Conservation (phyloP, 306 rosid species). For the Quercus glauca region DNA sequence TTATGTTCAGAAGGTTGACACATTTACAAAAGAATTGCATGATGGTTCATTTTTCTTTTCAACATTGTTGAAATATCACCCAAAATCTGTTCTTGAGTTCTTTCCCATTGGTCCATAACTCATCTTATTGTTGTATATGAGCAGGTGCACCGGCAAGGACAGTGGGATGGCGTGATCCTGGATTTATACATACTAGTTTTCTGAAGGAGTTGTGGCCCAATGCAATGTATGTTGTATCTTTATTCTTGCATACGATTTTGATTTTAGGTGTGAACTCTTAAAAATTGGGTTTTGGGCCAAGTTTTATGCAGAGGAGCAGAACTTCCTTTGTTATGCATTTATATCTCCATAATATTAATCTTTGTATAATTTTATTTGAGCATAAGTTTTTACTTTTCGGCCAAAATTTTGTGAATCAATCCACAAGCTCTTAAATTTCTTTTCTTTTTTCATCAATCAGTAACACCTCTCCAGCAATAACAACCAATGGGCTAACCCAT, state of each 20-base stretch:
- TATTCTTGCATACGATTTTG: conserved; percentile 12
- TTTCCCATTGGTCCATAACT: not conserved
- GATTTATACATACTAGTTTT: conserved; percentile 84
- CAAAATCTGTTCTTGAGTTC: not conserved
- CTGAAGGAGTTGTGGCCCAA: conserved; percentile 89
- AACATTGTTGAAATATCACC: not conserved
- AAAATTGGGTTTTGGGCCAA: not conserved
- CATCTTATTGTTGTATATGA: conserved; percentile 4
- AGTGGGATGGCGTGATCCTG: conserved; percentile 97
- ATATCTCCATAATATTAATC: not conserved
- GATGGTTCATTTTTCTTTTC: not conserved
- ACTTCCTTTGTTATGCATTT: not conserved
- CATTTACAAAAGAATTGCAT: not conserved
- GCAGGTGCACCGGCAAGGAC: conserved; percentile 95
- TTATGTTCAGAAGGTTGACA: not conserved
- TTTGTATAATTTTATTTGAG: not conserved
- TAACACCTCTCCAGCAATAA: not conserved
- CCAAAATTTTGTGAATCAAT: not conserved
- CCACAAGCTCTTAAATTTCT: not conserved
- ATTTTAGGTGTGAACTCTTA: conserved; percentile 5
- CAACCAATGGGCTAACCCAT: too few relatives aligned
- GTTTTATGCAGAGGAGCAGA: not conserved
- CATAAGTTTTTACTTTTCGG: not conserved
- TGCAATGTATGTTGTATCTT: conserved; percentile 41
- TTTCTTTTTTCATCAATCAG: not conserved